Evolutionary conservation across 2,329 filamentous ascomycete species (phyloP), one percentile per base, ranked within the genome.

Genomic region (Colletotrichum trifolii): DNA sequence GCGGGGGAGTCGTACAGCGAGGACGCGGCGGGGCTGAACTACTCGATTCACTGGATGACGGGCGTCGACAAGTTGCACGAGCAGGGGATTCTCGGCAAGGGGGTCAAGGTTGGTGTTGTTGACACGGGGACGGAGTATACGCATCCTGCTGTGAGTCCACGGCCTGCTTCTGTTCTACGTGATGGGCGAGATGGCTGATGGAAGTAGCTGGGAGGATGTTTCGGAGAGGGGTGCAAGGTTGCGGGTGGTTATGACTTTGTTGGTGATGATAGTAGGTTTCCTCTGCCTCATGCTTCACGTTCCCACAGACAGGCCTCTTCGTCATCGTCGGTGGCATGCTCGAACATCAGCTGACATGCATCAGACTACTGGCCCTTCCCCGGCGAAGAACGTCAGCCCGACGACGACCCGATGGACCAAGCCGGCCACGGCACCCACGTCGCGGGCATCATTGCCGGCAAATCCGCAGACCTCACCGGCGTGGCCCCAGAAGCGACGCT

Each of bases 381-480:
- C 9, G 65, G 65, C 12, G 66, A 69, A 17, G 46, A 55, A 35
- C 74, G 74, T 56, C 67, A 61, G 8, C 83, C 84, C 2, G 83
- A 84, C 67, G 58, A 74, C 2, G 83, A 87, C 66, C 87, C 87
- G 2, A 83, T 84, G 70, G 84, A 84, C 67, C 86, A 84, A 69
- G 75, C 72, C 2, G 87, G 87, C 3, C 87, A 90, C 73, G 87
- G 88, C 35, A 87, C 85, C 1, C 86, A 88, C 73, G 85, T 88
- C 17, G 81, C 40, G 12, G 42, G 48, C 36, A 46, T 64, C 60
- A 43, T 61, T 25, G 49, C 58, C 4, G 58, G 42, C 50, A 49
- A 54, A 25, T 34, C 25, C 13, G 13, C n/a, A 7, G 53, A 48
- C 33, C 60, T 64, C 34, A 59, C 50, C 15, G 65, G 65, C 8